Percentiles rank a stretch among this genome's conserved stretches.
Conservation (phyloP, 148 eudicot genomes). For the Arbutus unedo region DNA sequence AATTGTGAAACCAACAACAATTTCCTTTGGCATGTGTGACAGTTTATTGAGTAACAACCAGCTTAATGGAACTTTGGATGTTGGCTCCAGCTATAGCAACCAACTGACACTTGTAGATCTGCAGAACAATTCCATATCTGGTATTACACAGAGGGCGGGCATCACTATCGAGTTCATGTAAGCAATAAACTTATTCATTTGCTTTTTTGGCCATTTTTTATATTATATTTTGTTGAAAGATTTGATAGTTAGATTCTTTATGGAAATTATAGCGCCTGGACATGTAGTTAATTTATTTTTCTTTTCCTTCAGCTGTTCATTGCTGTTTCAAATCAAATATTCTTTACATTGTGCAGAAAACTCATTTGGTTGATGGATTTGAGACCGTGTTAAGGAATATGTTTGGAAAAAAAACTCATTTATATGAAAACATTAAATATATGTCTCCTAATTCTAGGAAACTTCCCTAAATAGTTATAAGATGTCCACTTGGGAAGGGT, state of each 20-base stretch:
- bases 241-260: neutral
- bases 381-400: too few relatives aligned
- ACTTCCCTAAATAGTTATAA: neutral
- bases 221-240: neutral
- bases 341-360: too few relatives aligned
- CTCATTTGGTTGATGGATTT: too few relatives aligned
- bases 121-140: conserved; percentile 42
- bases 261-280: neutral
- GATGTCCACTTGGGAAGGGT: too few relatives aligned
- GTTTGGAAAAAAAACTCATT: too few relatives aligned
- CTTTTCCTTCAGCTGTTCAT: neutral
- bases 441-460: too few relatives aligned
- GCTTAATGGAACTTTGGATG: conserved; percentile 46
- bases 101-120: conserved; percentile 41
- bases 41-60: conserved; percentile 53
- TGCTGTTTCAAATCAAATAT: neutral
- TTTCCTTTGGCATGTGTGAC: conserved; percentile 18
- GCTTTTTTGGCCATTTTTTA: neutral
- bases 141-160: conserved; percentile 16
- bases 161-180: conserved; percentile 35
- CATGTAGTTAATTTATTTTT: neutral
- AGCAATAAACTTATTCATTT: neutral
- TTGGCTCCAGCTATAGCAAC: conserved; percentile 38
- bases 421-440: too few relatives aligned
- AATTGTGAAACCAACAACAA: neutral